Conservation (phyloP, 225 moss, liverwort and hornwort species). For the Polytrichum formosum region DNA sequence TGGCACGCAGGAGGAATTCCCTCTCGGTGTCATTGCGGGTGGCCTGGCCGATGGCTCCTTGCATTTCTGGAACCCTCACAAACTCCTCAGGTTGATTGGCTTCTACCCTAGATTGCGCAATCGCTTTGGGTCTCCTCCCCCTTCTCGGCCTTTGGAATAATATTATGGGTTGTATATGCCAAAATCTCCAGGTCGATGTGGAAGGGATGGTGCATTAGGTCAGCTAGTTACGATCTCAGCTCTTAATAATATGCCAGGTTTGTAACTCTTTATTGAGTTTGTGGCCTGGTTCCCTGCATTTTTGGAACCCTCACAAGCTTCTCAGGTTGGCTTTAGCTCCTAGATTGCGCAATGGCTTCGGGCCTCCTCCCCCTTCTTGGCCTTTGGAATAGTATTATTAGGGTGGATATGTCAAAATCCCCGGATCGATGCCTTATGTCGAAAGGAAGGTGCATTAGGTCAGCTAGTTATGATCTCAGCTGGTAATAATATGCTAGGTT, state of each 20-base stretch:
- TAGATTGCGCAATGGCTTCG: too few relatives aligned
- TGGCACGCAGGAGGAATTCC: constrained; percentile 70
- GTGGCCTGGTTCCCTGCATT: constrained; percentile 55
- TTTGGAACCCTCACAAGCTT: constrained; percentile 91
- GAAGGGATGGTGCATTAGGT: not conserved
- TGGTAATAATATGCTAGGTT: not conserved
- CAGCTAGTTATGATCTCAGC: not conserved
- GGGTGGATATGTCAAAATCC: too few relatives aligned
- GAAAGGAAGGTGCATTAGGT: too few relatives aligned
- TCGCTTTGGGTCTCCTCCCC: too few relatives aligned
- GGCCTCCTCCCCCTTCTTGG: too few relatives aligned
- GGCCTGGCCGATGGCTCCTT: constrained; percentile 89
- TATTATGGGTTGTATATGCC: too few relatives aligned
- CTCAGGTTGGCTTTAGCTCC: constrained; percentile 38
- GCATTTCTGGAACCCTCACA: constrained; percentile 90
- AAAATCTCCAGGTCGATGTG: too few relatives aligned
- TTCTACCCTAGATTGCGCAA: too few relatives aligned
- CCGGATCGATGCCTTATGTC: too few relatives aligned
- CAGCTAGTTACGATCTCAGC: not conserved
- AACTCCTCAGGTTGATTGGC: constrained; percentile 78
- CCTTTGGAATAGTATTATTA: too few relatives aligned
- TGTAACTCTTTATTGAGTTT: too few relatives aligned
- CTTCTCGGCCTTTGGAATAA: too few relatives aligned
- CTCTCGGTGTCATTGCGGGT: constrained; percentile 89
- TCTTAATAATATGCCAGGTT: not conserved